These are phyloP conservation scores for Scedosporium dehoogii DNA, from an alignment of 2,329 filamentous ascomycete genomes.

Conservation along the genomic window DNA sequence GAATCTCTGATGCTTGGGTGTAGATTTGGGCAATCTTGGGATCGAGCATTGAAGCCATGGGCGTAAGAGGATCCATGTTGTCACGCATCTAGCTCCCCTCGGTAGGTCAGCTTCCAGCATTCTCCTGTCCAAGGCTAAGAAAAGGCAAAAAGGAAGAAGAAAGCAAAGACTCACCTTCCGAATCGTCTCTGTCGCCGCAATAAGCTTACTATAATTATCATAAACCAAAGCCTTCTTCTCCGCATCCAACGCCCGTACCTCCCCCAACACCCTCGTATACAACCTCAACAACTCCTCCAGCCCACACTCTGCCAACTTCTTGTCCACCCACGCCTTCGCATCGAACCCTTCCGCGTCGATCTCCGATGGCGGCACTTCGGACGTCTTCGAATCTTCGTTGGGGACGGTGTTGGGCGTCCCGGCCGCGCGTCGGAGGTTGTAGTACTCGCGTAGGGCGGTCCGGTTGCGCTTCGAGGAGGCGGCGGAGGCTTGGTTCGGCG, in stretches of 20 bases:
- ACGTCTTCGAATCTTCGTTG: constrained; percentile 19
- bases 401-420: constrained; percentile 14
- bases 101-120: background rate
- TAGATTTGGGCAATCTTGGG: constrained; percentile 69
- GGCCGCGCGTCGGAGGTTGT: constrained; percentile 54
- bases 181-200: constrained; percentile 94
- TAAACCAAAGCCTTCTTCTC: constrained; percentile 97
- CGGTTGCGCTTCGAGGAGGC: constrained; percentile 53
- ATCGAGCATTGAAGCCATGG: constrained; percentile 62
- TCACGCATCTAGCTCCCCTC: constrained; percentile 51
- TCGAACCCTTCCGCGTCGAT: constrained; percentile 68
- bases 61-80: constrained; percentile 71
- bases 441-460: constrained; percentile 85
- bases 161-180: constrained; percentile 45
- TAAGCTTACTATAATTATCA: constrained; percentile 96
- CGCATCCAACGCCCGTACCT: constrained; percentile 83
- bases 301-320: constrained; percentile 49
- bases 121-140: background rate
- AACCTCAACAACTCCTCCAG: constrained; percentile 60
- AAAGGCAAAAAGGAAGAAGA: background rate
- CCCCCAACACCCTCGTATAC: constrained; percentile 63
- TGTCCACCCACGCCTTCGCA: constrained; percentile 56
- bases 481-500: constrained; percentile 14
- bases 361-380: constrained; percentile 55
- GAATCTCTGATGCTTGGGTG: constrained; percentile 45